A percentile compares a stretch with the other conserved stretches of the same genome.
phyloP scores from a whole-genome alignment of 768 basidiomycete species.

The Podaxis sp. region DNA sequence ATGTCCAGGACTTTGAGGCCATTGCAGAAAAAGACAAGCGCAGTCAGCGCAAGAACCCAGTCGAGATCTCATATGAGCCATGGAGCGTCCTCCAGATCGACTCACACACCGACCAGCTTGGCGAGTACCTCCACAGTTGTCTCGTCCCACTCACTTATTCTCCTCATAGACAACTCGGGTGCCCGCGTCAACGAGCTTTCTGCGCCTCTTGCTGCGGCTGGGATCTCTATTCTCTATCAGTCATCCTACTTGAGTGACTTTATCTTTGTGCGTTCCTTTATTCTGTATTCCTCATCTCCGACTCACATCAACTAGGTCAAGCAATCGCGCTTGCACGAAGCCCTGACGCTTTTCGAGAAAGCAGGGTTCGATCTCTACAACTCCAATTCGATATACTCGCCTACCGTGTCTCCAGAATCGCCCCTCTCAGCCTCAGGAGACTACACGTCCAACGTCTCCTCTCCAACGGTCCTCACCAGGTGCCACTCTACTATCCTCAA shows the following conservation, averaged over 20 bases:
- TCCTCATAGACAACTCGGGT: constrained; percentile 57
- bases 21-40: constrained; percentile 60
- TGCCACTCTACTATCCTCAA: background rate
- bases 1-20: constrained; percentile 58
- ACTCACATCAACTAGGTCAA: constrained; percentile 50
- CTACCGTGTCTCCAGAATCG: constrained; percentile 18
- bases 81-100: constrained; percentile 85
- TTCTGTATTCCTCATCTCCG: constrained; percentile 7
- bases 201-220: constrained; percentile 70
- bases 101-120: constrained; percentile 70
- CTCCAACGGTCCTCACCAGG: constrained; percentile 9
- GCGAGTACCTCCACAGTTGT: constrained; percentile 36
- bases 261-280: constrained; percentile 58
- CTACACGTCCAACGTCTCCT: constrained; percentile 5
- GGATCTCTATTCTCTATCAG: constrained; percentile 81
- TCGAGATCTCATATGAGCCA: constrained; percentile 70
- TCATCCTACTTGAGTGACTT: constrained; percentile 84
- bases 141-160: constrained; percentile 3
- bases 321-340: constrained; percentile 61
- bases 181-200: constrained; percentile 76
- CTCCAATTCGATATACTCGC: constrained; percentile 37
- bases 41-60: constrained; percentile 46
- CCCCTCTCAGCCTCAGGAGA: background rate
- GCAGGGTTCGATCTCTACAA: constrained; percentile 70
- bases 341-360: constrained; percentile 55